Base-by-base conservation (phyloP, 2,329 filamentous ascomycete species). In the Myriosclerotinia curreyana region DNA sequence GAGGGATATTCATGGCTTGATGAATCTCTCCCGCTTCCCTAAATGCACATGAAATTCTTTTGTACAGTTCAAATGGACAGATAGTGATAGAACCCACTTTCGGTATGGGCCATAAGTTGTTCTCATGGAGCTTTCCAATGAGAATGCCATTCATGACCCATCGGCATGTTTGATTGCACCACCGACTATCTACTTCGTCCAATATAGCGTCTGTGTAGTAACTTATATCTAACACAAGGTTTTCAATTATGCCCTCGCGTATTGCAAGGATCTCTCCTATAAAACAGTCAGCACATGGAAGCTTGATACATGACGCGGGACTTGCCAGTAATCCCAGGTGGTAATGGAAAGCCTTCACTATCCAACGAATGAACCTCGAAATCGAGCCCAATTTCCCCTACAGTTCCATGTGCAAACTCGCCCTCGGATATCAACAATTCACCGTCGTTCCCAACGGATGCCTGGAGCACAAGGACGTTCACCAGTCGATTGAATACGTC, bases 331-430 rank as follows among this genome's bases (percentile, higher is more conserved):
- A 36, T 36, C 6, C 1, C 20, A 36, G 0, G 31, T 20, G 50
- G 28, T 14, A 36, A 52, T 22, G 36, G 52, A 54, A 7, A 12
- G 7, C 1, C 36, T 42, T 20, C 36, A n/a, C 20, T 3, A 9
- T 3, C 15, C 5, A 54, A 5, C 0, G 52, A 1, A 17, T 28
- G 40, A 31, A 31, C 28, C 28, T 31, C 8, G 5, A 17, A 12
- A 2, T 40, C 7, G 5, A 3, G 3, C 0, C 5, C 0, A 1
- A 7, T 2, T 8, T 14, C 22, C n/a, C 5, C n/a, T 15, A 0
- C 15, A 9, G 0, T 38, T 5, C 0, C 5, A 4, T 31, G 28
- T 31, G 0, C 1, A 11, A 2, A 6, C 5, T 8, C n/a, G 20
- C 1, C 6, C 15, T 54, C 7, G 2, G 17, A 0, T 4, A 54